Percentiles rank a stretch among this genome's conserved stretches.
Evolutionary conservation across 1,284 basidiomycete species (phyloP).

Genomic region (Cryptococcus hybrid): DNA sequence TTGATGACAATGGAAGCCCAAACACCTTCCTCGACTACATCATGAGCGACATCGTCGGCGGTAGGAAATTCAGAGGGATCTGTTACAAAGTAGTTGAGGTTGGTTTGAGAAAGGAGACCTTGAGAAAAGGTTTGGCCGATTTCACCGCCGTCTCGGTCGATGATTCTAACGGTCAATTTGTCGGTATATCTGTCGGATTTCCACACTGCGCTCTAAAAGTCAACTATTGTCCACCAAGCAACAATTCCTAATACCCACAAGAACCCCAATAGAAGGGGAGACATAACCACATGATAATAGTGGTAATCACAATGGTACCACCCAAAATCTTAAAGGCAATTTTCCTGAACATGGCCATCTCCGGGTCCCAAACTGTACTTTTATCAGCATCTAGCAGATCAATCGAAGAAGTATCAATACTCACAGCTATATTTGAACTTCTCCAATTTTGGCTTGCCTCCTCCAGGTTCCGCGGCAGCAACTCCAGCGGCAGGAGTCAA

Average conservation of each 20-base stretch:
- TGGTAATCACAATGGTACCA: constrained; percentile 26
- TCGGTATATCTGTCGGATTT: constrained; percentile 44
- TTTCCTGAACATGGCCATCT: constrained; percentile 32
- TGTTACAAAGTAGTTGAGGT: constrained; percentile 38
- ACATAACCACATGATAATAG: constrained; percentile 43
- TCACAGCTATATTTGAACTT: constrained; percentile 15
- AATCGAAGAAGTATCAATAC: neutral
- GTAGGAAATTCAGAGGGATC: constrained; percentile 32
- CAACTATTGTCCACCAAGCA: neutral
- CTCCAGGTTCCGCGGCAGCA: neutral
- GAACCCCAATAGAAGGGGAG: constrained; percentile 54
- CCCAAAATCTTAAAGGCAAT: constrained; percentile 40
- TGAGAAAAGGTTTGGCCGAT: constrained; percentile 48
- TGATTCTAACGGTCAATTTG: constrained; percentile 52
- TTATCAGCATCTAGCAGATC: neutral
- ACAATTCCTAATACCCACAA: constrained; percentile 25
- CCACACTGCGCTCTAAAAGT: constrained; percentile 31
- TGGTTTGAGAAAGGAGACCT: constrained; percentile 19
- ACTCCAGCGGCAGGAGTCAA: constrained; percentile 3
- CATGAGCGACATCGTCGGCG: constrained; percentile 21
- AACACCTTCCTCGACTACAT: constrained; percentile 42
- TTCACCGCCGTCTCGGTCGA: constrained; percentile 53
- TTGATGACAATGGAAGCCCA: constrained; percentile 47
- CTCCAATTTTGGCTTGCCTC: constrained; percentile 3
- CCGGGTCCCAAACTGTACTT: constrained; percentile 20